Evolutionary conservation across 495 filamentous ascomycete genomes (phyloP).

Genomic region (Wilcoxina mikolae): DNA sequence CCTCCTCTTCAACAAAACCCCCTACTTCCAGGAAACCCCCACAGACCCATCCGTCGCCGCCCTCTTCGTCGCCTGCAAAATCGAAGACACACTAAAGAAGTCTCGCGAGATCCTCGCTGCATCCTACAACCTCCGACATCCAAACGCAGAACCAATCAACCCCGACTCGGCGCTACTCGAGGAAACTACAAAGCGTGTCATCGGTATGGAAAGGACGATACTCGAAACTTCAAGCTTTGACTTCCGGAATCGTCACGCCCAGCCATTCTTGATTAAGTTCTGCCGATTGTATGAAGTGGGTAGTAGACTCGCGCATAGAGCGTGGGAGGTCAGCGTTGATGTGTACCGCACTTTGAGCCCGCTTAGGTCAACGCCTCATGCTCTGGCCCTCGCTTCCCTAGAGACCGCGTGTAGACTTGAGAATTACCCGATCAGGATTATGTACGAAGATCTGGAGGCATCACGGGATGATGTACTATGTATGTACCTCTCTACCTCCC

Average conservation of each 20-base stretch:
- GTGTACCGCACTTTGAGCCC: conserved; percentile 85
- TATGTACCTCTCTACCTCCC: conserved; percentile 5
- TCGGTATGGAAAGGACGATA: conserved; percentile 81
- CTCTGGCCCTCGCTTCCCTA: conserved; percentile 66
- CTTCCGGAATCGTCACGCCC: conserved; percentile 79
- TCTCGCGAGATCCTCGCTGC: conserved; percentile 83
- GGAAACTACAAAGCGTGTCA: conserved; percentile 53
- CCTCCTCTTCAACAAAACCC: conserved; percentile 20
- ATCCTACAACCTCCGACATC: conserved; percentile 64
- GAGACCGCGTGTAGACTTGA: conserved; percentile 61
- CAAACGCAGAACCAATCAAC: conserved; percentile 56
- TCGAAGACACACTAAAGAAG: conserved; percentile 95
- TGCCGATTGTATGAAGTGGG: conserved; percentile 34
- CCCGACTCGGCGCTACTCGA: conserved; percentile 64
- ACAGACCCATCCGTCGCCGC: conserved; percentile 69
- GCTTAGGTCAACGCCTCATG: conserved; percentile 66
- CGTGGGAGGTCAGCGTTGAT: conserved; percentile 72
- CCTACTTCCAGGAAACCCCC: conserved; percentile 2
- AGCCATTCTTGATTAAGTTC: conserved; percentile 68
- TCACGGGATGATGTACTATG: conserved; percentile 52
- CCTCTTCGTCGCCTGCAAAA: conserved; percentile 86
- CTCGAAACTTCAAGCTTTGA: conserved; percentile 90
- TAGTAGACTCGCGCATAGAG: conserved; percentile 41
- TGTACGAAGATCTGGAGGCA: conserved; percentile 39
- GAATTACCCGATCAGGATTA: conserved; percentile 33